These are phyloP conservation scores for Fusarium sororula DNA, from an alignment of 2,329 filamentous ascomycete genomes.

Conservation along the genomic window DNA sequence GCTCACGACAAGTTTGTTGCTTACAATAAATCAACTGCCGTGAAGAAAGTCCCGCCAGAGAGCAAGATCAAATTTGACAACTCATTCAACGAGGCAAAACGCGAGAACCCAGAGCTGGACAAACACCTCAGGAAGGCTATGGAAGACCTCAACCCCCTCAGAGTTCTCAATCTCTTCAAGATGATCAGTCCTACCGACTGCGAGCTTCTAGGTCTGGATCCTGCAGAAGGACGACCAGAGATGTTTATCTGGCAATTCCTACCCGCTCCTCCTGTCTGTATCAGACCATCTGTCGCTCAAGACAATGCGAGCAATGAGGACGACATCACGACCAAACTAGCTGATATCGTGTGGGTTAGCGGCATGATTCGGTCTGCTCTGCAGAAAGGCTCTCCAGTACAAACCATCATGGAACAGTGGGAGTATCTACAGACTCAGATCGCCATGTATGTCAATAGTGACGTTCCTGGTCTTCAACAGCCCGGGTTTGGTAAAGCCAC, in stretches of 20 bases:
- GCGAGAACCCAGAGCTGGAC: constrained; percentile 82
- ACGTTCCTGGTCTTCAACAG: constrained; percentile 91
- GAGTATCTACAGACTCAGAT: constrained; percentile 95
- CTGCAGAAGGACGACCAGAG: constrained; percentile 86
- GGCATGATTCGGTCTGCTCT: constrained; percentile 85
- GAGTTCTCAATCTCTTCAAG: constrained; percentile 91
- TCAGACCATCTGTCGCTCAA: constrained; percentile 92
- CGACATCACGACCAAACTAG: constrained; percentile 95
- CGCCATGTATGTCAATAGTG: constrained; percentile 98
- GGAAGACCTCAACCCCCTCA: constrained; percentile 91
- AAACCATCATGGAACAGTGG: constrained; percentile 97
- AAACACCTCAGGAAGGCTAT: constrained; percentile 92
- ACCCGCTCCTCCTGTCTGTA: constrained; percentile 92
- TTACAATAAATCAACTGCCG: constrained; percentile 88
- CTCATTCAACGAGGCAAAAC: constrained; percentile 83
- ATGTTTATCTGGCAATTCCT: constrained; percentile 99
- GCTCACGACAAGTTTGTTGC: constrained; percentile 91
- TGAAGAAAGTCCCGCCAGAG: constrained; percentile 82
- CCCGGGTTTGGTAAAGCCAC: constrained; percentile 88
- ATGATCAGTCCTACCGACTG: constrained; percentile 86
- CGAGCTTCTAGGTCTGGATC: constrained; percentile 88
- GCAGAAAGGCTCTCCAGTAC: constrained; percentile 82
- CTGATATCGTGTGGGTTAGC: constrained; percentile 94
- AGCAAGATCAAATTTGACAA: constrained; percentile 87
- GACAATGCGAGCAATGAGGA: constrained; percentile 95